These are phyloP conservation scores for Debaryomyces singareniensis DNA, from an alignment of 1,139 yeast species.

Conservation along the genomic window DNA sequence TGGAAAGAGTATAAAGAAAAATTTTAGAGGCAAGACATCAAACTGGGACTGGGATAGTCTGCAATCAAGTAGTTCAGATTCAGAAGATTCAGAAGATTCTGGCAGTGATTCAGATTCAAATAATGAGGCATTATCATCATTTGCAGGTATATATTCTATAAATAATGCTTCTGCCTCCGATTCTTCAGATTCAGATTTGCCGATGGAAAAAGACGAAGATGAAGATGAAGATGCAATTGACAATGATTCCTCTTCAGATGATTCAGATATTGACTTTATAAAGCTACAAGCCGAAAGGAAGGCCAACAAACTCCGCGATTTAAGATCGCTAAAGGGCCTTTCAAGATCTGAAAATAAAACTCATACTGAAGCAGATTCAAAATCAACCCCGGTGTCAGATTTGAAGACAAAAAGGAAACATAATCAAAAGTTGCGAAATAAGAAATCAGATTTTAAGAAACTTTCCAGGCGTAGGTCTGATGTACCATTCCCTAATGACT, in stretches of 20 bases:
- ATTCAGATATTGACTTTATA: conserved; percentile 66
- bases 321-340: conserved; percentile 26
- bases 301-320: conserved; percentile 47
- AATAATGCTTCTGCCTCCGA: conserved; percentile 4
- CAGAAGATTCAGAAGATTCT: conserved; percentile 2
- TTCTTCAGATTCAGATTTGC: conserved; percentile 15
- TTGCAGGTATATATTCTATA: conserved; percentile 4
- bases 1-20: no score
- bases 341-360: conserved; percentile 7
- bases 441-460: conserved; percentile 17
- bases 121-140: conserved; percentile 9
- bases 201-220: conserved; percentile 23
- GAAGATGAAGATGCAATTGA: conserved; percentile 31
- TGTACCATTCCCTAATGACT: conserved; percentile 41
- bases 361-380: conserved; percentile 1
- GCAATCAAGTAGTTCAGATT: no score
- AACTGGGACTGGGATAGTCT: no score
- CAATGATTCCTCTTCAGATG: conserved; percentile 48
- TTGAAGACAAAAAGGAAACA: conserved; percentile 4
- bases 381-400: conserved; percentile 1
- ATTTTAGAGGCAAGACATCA: no score
- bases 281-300: conserved; percentile 63
- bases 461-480: conserved; percentile 34
- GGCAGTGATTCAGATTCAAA: conserved; percentile 6
- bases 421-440: conserved; percentile 9